These are phyloP conservation scores for Metschnikowia colocasiae DNA, from an alignment of 805 yeast species.

Conservation along the genomic window DNA sequence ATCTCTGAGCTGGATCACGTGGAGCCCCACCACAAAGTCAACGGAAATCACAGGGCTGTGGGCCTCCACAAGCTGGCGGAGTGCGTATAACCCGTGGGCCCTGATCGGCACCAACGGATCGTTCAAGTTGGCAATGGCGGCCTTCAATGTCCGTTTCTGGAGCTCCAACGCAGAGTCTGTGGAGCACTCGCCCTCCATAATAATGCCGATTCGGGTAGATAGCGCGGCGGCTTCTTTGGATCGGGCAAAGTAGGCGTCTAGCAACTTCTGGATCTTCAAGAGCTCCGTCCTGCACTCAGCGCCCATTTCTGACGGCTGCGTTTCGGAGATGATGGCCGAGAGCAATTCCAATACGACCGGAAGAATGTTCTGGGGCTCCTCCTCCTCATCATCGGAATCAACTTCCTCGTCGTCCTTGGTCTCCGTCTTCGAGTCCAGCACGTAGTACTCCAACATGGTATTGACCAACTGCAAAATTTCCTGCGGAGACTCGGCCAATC, in stretches of 20 bases:
- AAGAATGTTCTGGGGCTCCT: slow-evolving; percentile 19
- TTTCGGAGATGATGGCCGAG: slow-evolving; percentile 35
- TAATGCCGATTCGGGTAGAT: slow-evolving; percentile 24
- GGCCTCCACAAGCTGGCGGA: slow-evolving; percentile 52
- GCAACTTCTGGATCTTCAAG: slow-evolving; percentile 23
- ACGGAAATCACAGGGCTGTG: slow-evolving; percentile 49
- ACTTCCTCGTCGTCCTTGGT: slow-evolving; percentile 16
- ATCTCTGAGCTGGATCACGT: slow-evolving; percentile 63
- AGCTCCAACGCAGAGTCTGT: slow-evolving; percentile 22
- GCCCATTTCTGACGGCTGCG: slow-evolving; percentile 23
- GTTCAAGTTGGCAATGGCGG: slow-evolving; percentile 63
- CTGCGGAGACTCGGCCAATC: slow-evolving; percentile 50
- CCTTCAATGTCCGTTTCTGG: slow-evolving; percentile 43
- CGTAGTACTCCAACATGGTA: slow-evolving; percentile 18
- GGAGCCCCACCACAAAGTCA: slow-evolving; percentile 57
- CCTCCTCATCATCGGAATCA: slow-evolving; percentile 23
- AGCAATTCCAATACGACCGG: slow-evolving; percentile 34
- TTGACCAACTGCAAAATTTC: slow-evolving; percentile 48
- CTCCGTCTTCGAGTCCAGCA: slow-evolving; percentile 7
- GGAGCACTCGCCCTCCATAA: slow-evolving; percentile 27
- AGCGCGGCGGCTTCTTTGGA: slow-evolving; percentile 21
- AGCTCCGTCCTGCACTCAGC: slow-evolving; percentile 28
- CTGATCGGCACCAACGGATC: slow-evolving; percentile 81
- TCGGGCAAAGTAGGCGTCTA: slow-evolving; percentile 12
- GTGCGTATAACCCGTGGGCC: slow-evolving; percentile 74